Conservation (phyloP, 2,329 filamentous ascomycete genomes). For the Alternaria arborescens region DNA sequence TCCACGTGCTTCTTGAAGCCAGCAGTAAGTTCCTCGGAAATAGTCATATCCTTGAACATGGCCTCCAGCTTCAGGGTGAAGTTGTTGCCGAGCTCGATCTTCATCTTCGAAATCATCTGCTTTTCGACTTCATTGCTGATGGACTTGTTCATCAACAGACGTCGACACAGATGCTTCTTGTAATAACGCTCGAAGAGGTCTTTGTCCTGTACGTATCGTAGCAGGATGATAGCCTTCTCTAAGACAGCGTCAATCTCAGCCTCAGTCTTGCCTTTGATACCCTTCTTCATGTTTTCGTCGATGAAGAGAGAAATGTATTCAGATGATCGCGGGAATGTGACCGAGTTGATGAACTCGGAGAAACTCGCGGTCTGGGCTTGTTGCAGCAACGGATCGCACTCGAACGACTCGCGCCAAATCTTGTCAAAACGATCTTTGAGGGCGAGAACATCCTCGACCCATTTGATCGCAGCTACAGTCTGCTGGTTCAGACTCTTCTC, state of each 20-base stretch:
- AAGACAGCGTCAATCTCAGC: slow-evolving; percentile 82
- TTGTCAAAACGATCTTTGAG: slow-evolving; percentile 91
- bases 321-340: slow-evolving; percentile 76
- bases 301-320: slow-evolving; percentile 97
- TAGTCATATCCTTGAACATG: slow-evolving; percentile 96
- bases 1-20: slow-evolving; percentile 77
- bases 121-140: slow-evolving; percentile 93
- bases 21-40: slow-evolving; percentile 82
- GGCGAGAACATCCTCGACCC: slow-evolving; percentile 88
- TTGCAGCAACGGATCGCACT: slow-evolving; percentile 78
- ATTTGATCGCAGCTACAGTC: slow-evolving; percentile 87
- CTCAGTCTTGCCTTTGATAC: slow-evolving; percentile 92
- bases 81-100: slow-evolving; percentile 91
- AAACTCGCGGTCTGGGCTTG: slow-evolving; percentile 87
- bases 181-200: slow-evolving; percentile 98
- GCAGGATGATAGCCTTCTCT: slow-evolving; percentile 86
- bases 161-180: slow-evolving; percentile 92
- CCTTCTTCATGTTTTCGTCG: slow-evolving; percentile 93
- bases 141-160: slow-evolving; percentile 86
- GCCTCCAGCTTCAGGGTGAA: slow-evolving; percentile 94
- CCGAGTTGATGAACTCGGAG: slow-evolving; percentile 86
- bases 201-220: slow-evolving; percentile 89
- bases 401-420: slow-evolving; percentile 77
- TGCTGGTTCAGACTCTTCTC: slow-evolving; percentile 73
- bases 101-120: slow-evolving; percentile 96